phyloP scores from a whole-genome alignment of 192 early-diverging fungal species.

The Coemansia sp. region DNA sequence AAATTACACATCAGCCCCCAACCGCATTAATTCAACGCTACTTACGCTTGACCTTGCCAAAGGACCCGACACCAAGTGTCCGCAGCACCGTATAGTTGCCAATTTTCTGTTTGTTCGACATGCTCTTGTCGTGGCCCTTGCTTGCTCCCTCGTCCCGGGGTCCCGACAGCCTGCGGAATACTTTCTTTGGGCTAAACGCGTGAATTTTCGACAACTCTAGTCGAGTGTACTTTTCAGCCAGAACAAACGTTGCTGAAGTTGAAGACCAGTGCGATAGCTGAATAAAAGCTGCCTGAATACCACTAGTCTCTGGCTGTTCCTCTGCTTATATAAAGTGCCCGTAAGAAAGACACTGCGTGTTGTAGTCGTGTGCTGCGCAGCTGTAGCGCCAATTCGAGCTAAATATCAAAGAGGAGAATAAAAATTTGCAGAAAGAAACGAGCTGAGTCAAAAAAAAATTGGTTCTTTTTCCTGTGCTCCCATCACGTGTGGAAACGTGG shows the following conservation, averaged over 20 bases:
- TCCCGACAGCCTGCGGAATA: constrained; percentile 40
- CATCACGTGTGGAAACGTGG: constrained; percentile 5
- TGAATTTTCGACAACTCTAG: constrained; percentile 35
- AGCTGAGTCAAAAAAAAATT: background rate
- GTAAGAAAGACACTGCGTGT: background rate
- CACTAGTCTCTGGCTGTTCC: background rate
- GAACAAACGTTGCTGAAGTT: too few relatives aligned
- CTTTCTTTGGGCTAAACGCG: constrained; percentile 48
- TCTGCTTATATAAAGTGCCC: too few relatives aligned
- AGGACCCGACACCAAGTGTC: constrained; percentile 95
- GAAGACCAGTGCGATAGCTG: too few relatives aligned
- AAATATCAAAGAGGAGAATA: background rate
- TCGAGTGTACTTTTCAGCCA: background rate
- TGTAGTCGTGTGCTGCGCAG: constrained; percentile 1
- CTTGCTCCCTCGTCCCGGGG: constrained; percentile 23
- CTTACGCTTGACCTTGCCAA: constrained; percentile 98
- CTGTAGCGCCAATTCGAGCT: background rate
- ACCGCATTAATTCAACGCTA: constrained; percentile 2
- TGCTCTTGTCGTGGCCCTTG: constrained; percentile 21
- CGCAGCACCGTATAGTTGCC: constrained; percentile 94
- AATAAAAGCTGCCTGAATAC: background rate
- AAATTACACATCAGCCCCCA: constrained; percentile 5
- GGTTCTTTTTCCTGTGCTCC: background rate
- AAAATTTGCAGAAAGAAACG: constrained; percentile 8
- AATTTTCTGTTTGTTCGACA: constrained; percentile 59